Base-by-base conservation (phyloP, 2,329 filamentous ascomycete genomes). In the Chlorencoelia australis region DNA sequence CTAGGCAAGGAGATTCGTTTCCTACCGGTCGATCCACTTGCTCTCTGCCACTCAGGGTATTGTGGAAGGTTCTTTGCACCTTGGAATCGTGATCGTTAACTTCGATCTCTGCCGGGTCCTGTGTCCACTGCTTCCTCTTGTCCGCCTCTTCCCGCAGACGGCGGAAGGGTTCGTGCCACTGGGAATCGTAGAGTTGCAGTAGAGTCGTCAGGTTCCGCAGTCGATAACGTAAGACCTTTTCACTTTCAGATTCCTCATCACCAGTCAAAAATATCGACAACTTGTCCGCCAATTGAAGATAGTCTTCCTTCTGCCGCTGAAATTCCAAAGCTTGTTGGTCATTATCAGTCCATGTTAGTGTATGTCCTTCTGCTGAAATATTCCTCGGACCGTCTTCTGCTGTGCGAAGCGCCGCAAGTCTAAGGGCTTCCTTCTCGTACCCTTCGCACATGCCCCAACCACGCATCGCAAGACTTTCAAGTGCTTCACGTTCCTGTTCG, bases 1-100 rank as follows among this genome's bases (percentile, higher is more conserved):
- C 38, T 43, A 18, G 37, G 35, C 37, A 25, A 41, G 45, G 40
- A 40, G 40, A 42, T 43, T 21, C 37, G 32, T 33, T 41, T 45
- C 27, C 32, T 15, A 30, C 28, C 40, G 42, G 40, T 31, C 27
- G 13, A 35, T 42, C 35, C 14, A 27, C n/a, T 35, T 27, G 20
- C 33, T 35, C 22, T 35, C 33, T 35, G 14, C 19, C 19, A 27
- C 19, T 35, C 22, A 35, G 33, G 22, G 22, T 35, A 35, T 35
- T 35, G n/a, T 35, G n/a, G 16, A 35, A 26, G 33, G 33, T 35
- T 27, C 33, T 27, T 35, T 35, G n/a, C 19, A 27, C 22, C 33
- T 35, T 31, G 19, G 29, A 19, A 31, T 19, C 29, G 29, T 31
- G 29, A 31, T 31, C 29, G 29, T 31, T 19, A 35, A 35, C 33